These are phyloP conservation scores for Hericium coralloides DNA, from an alignment of 768 basidiomycete species.

Conservation along the genomic window DNA sequence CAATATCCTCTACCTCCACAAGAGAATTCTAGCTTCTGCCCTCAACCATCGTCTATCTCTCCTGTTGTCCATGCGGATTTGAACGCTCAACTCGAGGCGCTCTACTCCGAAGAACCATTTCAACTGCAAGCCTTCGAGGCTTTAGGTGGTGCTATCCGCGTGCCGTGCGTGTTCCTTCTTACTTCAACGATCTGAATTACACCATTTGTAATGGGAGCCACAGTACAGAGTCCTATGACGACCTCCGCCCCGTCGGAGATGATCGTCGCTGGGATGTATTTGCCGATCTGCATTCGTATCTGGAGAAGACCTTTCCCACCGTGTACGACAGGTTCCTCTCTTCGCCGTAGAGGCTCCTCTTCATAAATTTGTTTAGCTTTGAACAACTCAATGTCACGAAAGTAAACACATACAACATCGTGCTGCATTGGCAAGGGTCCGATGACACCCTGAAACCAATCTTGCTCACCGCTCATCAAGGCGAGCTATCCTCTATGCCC, in stretches of 20 bases:
- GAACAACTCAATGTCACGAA: conserved; percentile 50
- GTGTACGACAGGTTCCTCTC: conserved; percentile 20
- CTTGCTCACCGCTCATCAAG: conserved; percentile 62
- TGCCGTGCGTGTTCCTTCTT: background rate
- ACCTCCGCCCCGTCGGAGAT: conserved; percentile 17
- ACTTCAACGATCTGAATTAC: background rate
- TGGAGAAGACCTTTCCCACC: conserved; percentile 29
- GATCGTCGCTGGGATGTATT: conserved; percentile 29
- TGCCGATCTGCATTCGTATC: conserved; percentile 24
- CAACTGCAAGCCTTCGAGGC: background rate
- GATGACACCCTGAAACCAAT: conserved; percentile 55
- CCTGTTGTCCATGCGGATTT: background rate
- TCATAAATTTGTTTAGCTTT: conserved; percentile 16
- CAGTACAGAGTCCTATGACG: conserved; percentile 22
- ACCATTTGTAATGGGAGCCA: background rate
- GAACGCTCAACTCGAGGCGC: background rate
- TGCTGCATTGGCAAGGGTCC: conserved; percentile 65
- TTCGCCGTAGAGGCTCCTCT: background rate
- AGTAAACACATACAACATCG: conserved; percentile 67
- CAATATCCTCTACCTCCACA: background rate
- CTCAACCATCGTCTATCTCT: background rate
- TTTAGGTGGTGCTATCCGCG: background rate
- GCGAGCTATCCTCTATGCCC: conserved; percentile 19
- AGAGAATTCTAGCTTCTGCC: background rate
- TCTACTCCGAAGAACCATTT: background rate